Conservation (phyloP, 2,329 filamentous ascomycete genomes). For the Mariannaea elegans region DNA sequence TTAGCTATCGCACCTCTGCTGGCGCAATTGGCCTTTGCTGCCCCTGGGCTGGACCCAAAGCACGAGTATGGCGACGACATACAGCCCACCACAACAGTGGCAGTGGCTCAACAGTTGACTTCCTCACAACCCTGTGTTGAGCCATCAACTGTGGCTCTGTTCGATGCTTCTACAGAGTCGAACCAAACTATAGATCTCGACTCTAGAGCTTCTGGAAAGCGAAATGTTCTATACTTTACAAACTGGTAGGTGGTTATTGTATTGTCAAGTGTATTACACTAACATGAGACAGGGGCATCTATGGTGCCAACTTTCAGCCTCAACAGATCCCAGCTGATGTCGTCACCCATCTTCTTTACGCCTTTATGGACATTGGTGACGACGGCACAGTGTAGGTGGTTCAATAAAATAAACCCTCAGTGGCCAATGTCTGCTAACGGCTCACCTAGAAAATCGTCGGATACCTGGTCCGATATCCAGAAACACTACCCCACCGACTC, state of each 20-base stretch:
- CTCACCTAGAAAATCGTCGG: conserved; percentile 38
- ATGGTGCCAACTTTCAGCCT: conserved; percentile 76
- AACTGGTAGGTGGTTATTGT: conserved; percentile 65
- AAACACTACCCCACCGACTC: conserved; percentile 74
- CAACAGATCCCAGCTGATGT: conserved; percentile 73
- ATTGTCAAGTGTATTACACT: conserved; percentile 3
- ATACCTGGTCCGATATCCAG: conserved; percentile 60
- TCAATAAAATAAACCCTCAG: fast-evolving
- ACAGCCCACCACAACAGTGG: conserved; percentile 12
- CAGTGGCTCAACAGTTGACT: background rate
- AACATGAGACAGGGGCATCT: conserved; percentile 67
- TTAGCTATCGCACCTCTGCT: conserved; percentile 37
- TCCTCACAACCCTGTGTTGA: background rate
- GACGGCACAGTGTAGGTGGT: conserved; percentile 57
- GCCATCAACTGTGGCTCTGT: background rate
- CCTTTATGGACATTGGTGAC: conserved; percentile 57
- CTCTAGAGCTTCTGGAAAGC: conserved; percentile 24
- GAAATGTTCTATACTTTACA: conserved; percentile 62
- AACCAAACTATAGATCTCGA: conserved; percentile 18
- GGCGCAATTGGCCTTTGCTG: conserved; percentile 35
- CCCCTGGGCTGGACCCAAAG: conserved; percentile 29
- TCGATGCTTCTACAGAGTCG: background rate
- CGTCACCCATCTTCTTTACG: conserved; percentile 78
- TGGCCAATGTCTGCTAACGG: background rate
- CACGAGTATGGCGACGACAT: conserved; percentile 5